Evolutionary conservation across 495 filamentous ascomycete genomes (phyloP), one percentile per base, ranked within the genome.

Genomic region (Staphylotrichum tortipilum): DNA sequence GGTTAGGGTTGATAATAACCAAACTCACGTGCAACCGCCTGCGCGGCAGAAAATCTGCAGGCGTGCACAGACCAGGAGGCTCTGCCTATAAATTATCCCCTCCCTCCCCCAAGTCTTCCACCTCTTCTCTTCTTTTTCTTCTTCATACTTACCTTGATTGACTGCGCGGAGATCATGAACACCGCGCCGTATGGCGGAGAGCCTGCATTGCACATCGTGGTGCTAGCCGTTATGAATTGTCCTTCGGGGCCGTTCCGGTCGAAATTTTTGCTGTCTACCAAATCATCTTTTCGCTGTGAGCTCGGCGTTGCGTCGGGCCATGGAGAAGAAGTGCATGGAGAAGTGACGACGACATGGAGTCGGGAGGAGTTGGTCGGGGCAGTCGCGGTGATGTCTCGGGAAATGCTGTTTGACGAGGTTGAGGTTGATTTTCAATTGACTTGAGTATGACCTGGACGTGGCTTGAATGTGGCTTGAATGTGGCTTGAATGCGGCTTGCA

Each of bases 121-220:
- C 38, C 36, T 55, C 46, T 47, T 53, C 40, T 62, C 49, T 47
- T 53, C 42, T 57, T 61, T n/a, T 60, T 61, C 33, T 43, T 63
- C 57, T 57, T 61, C 61, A 66, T 68, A 65, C 63, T 68, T 65
- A 66, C 63, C 65, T 68, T 66, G 61, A 63, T 59, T 49, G 51
- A 51, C 40, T 53, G 23, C 42, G 35, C 48, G 53, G 51, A 57
- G 65, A 52, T 68, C 65, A 68, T 45, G 57, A 66, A 61, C 19
- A 47, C 52, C 44, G 47, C 19, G 50, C 21, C 48, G 43, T 50
- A 62, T 44, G 33, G 46, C 29, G 58, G 53, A 44, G 49, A 56
- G 54, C 64, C 62, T 65, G 58, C 64, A 67, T 67, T 66, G 62
- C 62, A 65, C 64, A 59, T 57, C 62, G 64, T 52, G 64, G 64